Evolutionary conservation across 441 rosid species (phyloP).

Genomic region (Erodium texanum): DNA sequence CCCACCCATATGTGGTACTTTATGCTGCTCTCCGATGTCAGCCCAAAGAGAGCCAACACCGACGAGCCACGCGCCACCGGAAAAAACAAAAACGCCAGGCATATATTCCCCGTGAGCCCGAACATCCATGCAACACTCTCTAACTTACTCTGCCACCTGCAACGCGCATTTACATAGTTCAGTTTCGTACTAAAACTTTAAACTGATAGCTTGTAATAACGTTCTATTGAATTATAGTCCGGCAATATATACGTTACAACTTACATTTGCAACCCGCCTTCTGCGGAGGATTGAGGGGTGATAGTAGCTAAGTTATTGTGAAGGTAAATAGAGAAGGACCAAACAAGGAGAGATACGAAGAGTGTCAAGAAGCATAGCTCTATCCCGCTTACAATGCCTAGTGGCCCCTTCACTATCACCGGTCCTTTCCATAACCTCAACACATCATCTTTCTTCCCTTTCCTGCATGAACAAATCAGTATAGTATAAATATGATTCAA

Average conservation of each 20-base stretch:
- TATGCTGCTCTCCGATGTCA: slow-evolving; percentile 56
- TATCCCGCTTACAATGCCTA: slow-evolving; percentile 46
- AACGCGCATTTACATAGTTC: too few species aligned
- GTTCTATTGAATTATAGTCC: too few species aligned
- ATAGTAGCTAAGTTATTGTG: slow-evolving; percentile 21
- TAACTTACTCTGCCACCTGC: slow-evolving; percentile 48
- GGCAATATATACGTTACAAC: too few species aligned
- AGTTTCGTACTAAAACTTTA: too few species aligned
- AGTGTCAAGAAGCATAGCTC: slow-evolving; percentile 40
- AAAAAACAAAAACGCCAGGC: slow-evolving; percentile 43
- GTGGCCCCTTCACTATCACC: slow-evolving; percentile 47
- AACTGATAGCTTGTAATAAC: too few species aligned
- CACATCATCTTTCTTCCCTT: not conserved
- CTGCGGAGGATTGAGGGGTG: slow-evolving; percentile 18
- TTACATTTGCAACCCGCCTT: slow-evolving; percentile 28
- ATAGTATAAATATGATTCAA: too few species aligned
- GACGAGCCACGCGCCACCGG: slow-evolving; percentile 58
- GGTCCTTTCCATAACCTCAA: slow-evolving; percentile 32
- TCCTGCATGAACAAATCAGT: too few species aligned
- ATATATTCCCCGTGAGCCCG: slow-evolving; percentile 42
- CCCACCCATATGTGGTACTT: slow-evolving; percentile 66
- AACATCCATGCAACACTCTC: slow-evolving; percentile 18
- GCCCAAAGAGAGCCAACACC: slow-evolving; percentile 41
- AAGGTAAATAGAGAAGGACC: slow-evolving; percentile 39
- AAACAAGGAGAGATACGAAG: slow-evolving; percentile 45